These are phyloP conservation scores for Magnaporthiopsis poae DNA, from an alignment of 2,329 filamentous ascomycete genomes.

Conservation along the genomic window DNA sequence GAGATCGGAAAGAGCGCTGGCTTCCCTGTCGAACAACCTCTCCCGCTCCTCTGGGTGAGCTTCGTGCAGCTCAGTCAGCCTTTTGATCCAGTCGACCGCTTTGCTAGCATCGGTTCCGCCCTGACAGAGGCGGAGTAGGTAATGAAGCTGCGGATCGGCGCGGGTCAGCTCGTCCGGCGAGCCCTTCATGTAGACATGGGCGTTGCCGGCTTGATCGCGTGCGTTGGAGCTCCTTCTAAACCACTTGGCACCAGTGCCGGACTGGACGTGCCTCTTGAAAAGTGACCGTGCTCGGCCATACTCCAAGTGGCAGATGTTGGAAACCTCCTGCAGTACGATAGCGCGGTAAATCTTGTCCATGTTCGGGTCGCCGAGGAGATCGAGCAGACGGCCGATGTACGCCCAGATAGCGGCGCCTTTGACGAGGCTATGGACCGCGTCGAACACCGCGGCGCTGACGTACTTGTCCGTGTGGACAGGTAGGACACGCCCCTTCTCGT, in stretches of 20 bases:
- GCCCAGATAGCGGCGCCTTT: too few species aligned
- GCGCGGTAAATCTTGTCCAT: too few species aligned
- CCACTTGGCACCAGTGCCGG: slow-evolving; percentile 24
- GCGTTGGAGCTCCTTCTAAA: slow-evolving; percentile 31
- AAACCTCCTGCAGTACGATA: too few species aligned
- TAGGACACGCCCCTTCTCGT: too few species aligned
- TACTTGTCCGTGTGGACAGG: too few species aligned
- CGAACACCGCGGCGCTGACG: too few species aligned
- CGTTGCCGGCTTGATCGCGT: slow-evolving; percentile 25
- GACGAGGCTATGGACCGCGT: too few species aligned
- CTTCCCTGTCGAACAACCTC: slow-evolving; percentile 23
- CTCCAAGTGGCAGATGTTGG: too few species aligned
- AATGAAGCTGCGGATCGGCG: slow-evolving; percentile 30
- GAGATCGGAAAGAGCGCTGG: slow-evolving; percentile 26
- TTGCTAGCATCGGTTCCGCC: slow-evolving; percentile 23
- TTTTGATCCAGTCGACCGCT: slow-evolving; percentile 30
- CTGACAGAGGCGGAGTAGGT: slow-evolving; percentile 35
- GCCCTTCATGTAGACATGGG: slow-evolving; percentile 29
- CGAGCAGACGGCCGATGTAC: too few species aligned
- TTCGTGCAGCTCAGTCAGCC: slow-evolving; percentile 28
- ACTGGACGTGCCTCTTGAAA: not conserved
- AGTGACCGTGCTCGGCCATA: too few species aligned
- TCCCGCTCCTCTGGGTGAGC: slow-evolving; percentile 24
- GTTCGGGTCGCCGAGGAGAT: too few species aligned
- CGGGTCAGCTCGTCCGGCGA: slow-evolving; percentile 29